Evolutionary conservation across 1,139 yeast genomes (phyloP), one percentile per base, ranked within the genome.

Genomic region (Cylindricascospora bacillispora): DNA sequence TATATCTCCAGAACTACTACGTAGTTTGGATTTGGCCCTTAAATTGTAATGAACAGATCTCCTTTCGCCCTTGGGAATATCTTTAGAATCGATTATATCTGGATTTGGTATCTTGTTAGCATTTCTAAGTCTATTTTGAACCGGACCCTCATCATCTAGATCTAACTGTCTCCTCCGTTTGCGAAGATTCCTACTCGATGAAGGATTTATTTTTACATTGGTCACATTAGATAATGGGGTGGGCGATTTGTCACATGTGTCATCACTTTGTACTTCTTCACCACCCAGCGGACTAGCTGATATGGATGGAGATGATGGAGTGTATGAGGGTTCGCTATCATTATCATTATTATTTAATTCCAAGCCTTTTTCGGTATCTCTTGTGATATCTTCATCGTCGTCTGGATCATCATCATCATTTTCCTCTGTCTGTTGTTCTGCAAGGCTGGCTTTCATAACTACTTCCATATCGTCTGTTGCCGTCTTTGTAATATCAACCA

Each of bases 401-500:
- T 19, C 32, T 16, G 28, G 37, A 17, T 32, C 38, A 10, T 33
- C 31, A 10, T 33, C 40, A 12, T 34, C 36, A 3, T 25, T 30
- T 4, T 33, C 37, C 4, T 30, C 32, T 3, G 28, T 38, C 4
- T 25, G 31, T 9, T 33, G 36, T 15, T 32, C 35, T 10, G 33
- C 41, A 1, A 39, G 38, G 6, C 30, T 31, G 7, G 36, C 12
- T 13, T 29, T 24, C 4, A 29, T 10, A 7, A 25, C 32, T 4
- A 37, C 35, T n/a, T 48, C 44, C 11, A 49, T 32, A 32, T 52
- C 55, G n/a, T 47, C 38, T 20, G 48, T 40, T 11, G 56, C 45
- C 4, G 47, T 47, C 7, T 57, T 48, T 1, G 56, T 54, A 39
- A 53, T 56, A 13, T 47, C 41, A 2, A 57, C 45, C 18, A 59